Evolutionary conservation across 148 eudicot genomes (phyloP).

Genomic region (Polygonum maritimum): DNA sequence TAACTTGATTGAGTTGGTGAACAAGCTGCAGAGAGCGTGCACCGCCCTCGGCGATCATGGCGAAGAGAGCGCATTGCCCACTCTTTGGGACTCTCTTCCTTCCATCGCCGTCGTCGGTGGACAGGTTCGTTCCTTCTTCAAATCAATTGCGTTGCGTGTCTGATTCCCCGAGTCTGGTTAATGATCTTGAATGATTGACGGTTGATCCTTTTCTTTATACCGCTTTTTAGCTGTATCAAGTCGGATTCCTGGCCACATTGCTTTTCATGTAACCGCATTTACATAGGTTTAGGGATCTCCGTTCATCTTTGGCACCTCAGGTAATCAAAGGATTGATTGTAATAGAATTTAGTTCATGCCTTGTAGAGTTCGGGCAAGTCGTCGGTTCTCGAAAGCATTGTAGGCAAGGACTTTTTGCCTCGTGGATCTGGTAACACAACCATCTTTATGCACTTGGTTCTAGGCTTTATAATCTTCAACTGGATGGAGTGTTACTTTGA

Average conservation of each 20-base stretch:
- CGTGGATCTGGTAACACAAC: slow-evolving; percentile 93
- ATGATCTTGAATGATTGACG: not conserved
- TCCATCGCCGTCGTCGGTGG: slow-evolving; percentile 98
- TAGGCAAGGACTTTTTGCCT: slow-evolving; percentile 95
- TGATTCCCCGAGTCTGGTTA: not conserved
- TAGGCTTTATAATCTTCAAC: not conserved
- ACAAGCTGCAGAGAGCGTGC: slow-evolving; percentile 85
- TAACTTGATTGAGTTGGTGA: slow-evolving; percentile 64
- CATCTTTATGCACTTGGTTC: not conserved
- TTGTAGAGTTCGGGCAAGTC: slow-evolving; percentile 95
- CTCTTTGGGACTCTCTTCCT: slow-evolving; percentile 95
- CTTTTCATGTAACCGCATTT: not conserved
- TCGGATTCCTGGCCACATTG: not conserved
- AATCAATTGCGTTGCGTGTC: not conserved
- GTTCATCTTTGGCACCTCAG: not conserved
- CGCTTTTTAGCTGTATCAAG: not conserved
- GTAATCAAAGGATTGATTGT: not conserved
- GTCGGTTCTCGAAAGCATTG: slow-evolving; percentile 86
- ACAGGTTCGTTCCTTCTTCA: slow-evolving; percentile 43
- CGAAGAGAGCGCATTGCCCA: slow-evolving; percentile 88
- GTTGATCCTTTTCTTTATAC: not conserved
- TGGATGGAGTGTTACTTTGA: not conserved
- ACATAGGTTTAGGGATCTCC: not conserved
- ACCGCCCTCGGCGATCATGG: slow-evolving; percentile 95
- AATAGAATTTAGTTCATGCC: slow-evolving; percentile 2